Evolutionary conservation across 139 green algal species (phyloP).

Genomic region (Chlorella sp.): DNA sequence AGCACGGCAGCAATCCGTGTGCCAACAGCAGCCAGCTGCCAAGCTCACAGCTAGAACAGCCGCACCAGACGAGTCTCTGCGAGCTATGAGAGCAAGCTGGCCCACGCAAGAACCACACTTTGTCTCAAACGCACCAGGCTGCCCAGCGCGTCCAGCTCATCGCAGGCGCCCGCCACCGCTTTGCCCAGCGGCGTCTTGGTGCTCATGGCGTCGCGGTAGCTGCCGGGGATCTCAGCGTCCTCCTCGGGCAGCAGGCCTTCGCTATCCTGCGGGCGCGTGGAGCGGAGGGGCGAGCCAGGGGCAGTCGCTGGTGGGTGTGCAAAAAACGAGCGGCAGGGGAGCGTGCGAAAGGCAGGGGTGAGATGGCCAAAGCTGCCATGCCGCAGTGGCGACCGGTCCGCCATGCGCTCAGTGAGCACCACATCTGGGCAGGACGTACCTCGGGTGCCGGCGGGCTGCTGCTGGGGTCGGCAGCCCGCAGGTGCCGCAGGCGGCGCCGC

Average conservation of each 20-base stretch:
- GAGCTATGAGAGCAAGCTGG: no score
- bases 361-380: no score
- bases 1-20: no score
- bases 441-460: neutral
- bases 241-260: constrained; percentile 39
- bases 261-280: neutral
- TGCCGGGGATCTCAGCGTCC: constrained; percentile 47
- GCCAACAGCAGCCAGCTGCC: no score
- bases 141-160: constrained; percentile 49
- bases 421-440: neutral
- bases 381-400: no score
- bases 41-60: no score
- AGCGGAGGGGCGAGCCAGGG: neutral
- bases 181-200: constrained; percentile 49
- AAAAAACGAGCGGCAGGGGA: no score
- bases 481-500: neutral
- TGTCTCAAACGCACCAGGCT: constrained; percentile 29
- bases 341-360: no score
- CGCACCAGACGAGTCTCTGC: no score
- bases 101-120: no score
- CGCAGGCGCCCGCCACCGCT: constrained; percentile 44
- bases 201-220: constrained; percentile 46
- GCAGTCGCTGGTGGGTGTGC: no score
- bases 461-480: neutral
- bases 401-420: no score